phyloP scores from a whole-genome alignment of 2,329 filamentous ascomycete species.

The Pseudogymnoascus pannorum region DNA sequence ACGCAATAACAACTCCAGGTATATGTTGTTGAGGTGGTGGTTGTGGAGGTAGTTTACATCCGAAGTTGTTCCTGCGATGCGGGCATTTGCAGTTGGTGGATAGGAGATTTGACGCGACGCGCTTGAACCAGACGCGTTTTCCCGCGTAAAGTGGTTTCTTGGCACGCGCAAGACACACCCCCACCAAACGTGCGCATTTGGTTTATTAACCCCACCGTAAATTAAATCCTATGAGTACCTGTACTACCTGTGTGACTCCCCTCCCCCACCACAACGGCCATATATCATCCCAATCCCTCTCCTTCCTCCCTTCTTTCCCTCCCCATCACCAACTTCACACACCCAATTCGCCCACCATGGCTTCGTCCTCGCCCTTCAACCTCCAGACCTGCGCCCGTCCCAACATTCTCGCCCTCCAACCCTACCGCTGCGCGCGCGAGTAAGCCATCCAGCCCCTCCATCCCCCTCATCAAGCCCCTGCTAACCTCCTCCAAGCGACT shows the following conservation, averaged over 20 bases:
- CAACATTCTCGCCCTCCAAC: conserved; percentile 69
- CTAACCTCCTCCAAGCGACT: conserved; percentile 60
- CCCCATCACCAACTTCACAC: background rate
- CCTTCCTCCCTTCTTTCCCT: background rate
- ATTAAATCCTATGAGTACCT: background rate
- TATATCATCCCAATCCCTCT: background rate
- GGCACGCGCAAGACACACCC: background rate
- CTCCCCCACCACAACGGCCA: background rate
- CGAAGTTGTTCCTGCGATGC: background rate
- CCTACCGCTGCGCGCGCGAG: conserved; percentile 78
- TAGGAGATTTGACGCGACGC: conserved; percentile 8
- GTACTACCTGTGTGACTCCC: background rate
- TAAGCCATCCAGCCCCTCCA: conserved; percentile 36
- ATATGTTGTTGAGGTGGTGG: background rate
- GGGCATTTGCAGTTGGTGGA: background rate
- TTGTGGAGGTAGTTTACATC: background rate
- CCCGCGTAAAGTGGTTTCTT: conserved; percentile 6
- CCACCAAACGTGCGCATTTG: background rate
- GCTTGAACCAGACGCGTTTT: background rate
- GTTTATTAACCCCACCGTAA: background rate
- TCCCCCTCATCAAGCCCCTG: conserved; percentile 13
- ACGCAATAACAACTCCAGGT: background rate
- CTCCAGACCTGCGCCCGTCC: conserved; percentile 66
- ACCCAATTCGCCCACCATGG: background rate
- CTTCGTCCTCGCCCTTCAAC: conserved; percentile 54